Conservation (phyloP, 305 asterid species). For the Fraxinus velutina region DNA sequence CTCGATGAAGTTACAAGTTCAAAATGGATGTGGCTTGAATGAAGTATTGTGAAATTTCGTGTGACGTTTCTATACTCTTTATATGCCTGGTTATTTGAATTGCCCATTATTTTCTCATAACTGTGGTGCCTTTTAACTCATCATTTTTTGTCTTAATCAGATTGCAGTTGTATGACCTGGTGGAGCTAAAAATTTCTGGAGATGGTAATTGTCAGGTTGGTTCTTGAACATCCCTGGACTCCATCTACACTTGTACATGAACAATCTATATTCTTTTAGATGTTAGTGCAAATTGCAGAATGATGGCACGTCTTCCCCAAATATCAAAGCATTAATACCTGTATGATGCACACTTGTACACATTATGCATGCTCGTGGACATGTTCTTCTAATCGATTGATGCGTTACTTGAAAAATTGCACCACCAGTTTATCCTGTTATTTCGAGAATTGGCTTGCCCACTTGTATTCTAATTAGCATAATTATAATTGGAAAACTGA, state of each 20-base stretch:
- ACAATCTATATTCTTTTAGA: neutral
- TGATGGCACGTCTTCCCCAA: neutral
- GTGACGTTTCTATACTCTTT: neutral
- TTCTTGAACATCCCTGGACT: constrained; percentile 14
- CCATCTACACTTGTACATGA: neutral
- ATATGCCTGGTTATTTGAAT: neutral
- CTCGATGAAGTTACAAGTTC: neutral
- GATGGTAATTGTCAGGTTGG: constrained; percentile 98
- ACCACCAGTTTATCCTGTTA: neutral
- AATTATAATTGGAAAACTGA: neutral
- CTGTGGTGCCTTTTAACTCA: constrained; percentile 14
- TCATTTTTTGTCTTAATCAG: constrained; percentile 31
- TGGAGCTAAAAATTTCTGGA: constrained; percentile 73
- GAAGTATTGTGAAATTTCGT: neutral
- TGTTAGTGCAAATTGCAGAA: neutral
- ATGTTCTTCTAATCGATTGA: neutral
- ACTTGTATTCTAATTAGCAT: neutral
- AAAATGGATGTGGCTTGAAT: neutral
- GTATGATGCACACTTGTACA: neutral
- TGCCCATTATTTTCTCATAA: neutral
- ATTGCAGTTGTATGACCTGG: constrained; percentile 70
- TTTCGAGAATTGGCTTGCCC: neutral
- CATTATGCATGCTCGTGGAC: neutral
- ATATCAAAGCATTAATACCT: neutral
- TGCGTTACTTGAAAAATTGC: neutral